Percentiles rank a stretch among this genome's conserved stretches.
phyloP scores from a whole-genome alignment of 2,329 filamentous ascomycete species.

The Capronia epimyces region DNA sequence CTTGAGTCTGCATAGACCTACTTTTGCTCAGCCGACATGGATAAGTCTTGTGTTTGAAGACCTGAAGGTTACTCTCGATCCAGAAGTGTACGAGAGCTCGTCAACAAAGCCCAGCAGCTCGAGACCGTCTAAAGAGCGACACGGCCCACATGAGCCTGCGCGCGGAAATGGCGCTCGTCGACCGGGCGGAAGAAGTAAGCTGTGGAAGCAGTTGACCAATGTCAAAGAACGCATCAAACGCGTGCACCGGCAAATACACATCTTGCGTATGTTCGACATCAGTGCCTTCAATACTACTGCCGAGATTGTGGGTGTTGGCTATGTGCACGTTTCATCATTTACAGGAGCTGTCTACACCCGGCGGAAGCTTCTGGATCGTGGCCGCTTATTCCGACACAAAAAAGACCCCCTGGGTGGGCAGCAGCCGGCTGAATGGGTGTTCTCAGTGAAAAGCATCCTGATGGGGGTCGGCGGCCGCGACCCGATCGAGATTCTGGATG shows the following conservation, averaged over 20 bases:
- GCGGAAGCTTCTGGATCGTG: conserved; percentile 83
- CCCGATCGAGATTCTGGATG: conserved; percentile 81
- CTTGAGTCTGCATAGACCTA: conserved; percentile 82
- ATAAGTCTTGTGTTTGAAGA: conserved; percentile 84
- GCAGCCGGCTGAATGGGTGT: conserved; percentile 87
- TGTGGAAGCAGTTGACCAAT: conserved; percentile 72
- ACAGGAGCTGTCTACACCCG: conserved; percentile 86
- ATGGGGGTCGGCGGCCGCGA: conserved; percentile 83
- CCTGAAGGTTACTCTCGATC: conserved; percentile 74
- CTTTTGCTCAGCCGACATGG: conserved; percentile 96
- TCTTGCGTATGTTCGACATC: conserved; percentile 83
- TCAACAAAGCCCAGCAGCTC: conserved; percentile 8
- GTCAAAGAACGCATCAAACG: conserved; percentile 81
- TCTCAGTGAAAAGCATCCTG: conserved; percentile 76
- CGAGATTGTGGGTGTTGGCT: conserved; percentile 73
- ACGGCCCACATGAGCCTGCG: conserved; percentile 13
- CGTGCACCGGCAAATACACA: conserved; percentile 78
- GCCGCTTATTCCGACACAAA: conserved; percentile 78
- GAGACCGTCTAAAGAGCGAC: conserved; percentile 19
- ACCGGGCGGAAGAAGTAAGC: conserved; percentile 53
- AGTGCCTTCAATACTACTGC: conserved; percentile 75
- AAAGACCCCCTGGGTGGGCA: conserved; percentile 59
- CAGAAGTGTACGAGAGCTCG: conserved; percentile 55
- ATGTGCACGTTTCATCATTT: conserved; percentile 75
- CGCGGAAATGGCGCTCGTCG: conserved; percentile 27